Evolutionary conservation across 208 protist species (phyloP).

Genomic region (Acanthamoeba lenticulata): DNA sequence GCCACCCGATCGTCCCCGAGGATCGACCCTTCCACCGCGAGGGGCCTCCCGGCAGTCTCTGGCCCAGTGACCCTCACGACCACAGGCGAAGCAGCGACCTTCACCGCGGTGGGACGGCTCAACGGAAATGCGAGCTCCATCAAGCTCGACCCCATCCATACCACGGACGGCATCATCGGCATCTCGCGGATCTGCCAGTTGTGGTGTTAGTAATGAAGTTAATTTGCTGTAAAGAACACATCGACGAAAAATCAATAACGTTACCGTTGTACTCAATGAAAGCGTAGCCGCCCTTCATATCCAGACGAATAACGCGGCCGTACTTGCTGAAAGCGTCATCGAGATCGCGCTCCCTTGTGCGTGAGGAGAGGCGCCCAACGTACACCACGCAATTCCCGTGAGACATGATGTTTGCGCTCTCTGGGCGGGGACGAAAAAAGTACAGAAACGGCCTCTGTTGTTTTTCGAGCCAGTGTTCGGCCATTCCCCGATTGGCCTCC

Average conservation of each 20-base stretch:
- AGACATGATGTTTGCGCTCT: no score
- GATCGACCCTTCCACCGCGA: not conserved
- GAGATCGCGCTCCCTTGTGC: conserved; percentile 64
- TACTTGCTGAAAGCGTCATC: conserved; percentile 61
- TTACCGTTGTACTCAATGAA: conserved; percentile 57
- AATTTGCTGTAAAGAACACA: not conserved
- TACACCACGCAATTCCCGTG: conserved; percentile 47
- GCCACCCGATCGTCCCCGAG: not conserved
- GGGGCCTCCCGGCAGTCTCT: not conserved
- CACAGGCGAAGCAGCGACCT: not conserved
- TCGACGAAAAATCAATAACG: not conserved
- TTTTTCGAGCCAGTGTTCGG: no score
- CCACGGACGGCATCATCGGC: conserved; percentile 63
- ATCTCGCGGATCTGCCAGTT: conserved; percentile 22
- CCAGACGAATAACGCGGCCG: conserved; percentile 47
- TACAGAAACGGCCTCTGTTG: no score
- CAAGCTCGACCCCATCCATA: conserved; percentile 46
- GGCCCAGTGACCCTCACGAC: not conserved
- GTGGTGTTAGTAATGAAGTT: not conserved
- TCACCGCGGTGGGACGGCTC: conserved; percentile 41
- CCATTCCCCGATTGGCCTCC: no score
- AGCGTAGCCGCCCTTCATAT: conserved; percentile 72
- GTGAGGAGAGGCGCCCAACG: conserved; percentile 53
- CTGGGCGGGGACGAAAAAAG: no score
- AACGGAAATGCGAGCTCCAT: conserved; percentile 40